Percentiles rank a stretch among this genome's conserved stretches.
These are phyloP conservation scores for Phytophthora quininea DNA, from an alignment of 352 stramenopile species.

Conservation along the genomic window DNA sequence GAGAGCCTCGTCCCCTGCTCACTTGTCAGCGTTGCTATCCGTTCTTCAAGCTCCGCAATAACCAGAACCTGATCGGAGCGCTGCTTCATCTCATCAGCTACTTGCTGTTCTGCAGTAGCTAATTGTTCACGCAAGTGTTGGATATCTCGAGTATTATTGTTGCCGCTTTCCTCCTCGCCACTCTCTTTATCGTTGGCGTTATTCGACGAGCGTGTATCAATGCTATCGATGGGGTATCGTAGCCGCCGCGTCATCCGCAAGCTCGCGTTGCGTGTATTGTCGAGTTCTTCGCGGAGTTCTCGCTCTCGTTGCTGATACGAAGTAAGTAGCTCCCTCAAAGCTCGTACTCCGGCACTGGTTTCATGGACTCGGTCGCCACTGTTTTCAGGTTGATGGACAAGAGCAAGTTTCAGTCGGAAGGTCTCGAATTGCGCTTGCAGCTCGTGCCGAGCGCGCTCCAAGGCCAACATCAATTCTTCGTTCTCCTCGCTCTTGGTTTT, in stretches of 20 bases:
- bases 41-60: conserved; percentile 24
- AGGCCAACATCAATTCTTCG: conserved; percentile 49
- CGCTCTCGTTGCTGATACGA: conserved; percentile 55
- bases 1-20: conserved; percentile 10
- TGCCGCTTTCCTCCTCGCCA: background rate
- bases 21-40: conserved; percentile 10
- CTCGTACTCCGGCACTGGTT: conserved; percentile 9
- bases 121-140: conserved; percentile 13
- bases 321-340: conserved; percentile 36
- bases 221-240: conserved; percentile 5
- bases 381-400: conserved; percentile 21
- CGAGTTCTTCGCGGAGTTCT: conserved; percentile 43
- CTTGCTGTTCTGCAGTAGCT: conserved; percentile 15
- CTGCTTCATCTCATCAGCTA: conserved; percentile 27
- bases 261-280: conserved; percentile 19
- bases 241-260: conserved; percentile 29
- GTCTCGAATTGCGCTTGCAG: conserved; percentile 49
- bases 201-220: background rate
- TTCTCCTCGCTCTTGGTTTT: conserved; percentile 49
- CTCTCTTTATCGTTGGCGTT: conserved; percentile 1
- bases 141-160: conserved; percentile 4
- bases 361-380: conserved; percentile 1
- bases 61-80: conserved; percentile 25
- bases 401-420: conserved; percentile 48
- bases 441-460: conserved; percentile 50